Evolutionary conservation across 2,329 filamentous ascomycete species (phyloP).

Genomic region (Aspergillus pseudoviridinutans): DNA sequence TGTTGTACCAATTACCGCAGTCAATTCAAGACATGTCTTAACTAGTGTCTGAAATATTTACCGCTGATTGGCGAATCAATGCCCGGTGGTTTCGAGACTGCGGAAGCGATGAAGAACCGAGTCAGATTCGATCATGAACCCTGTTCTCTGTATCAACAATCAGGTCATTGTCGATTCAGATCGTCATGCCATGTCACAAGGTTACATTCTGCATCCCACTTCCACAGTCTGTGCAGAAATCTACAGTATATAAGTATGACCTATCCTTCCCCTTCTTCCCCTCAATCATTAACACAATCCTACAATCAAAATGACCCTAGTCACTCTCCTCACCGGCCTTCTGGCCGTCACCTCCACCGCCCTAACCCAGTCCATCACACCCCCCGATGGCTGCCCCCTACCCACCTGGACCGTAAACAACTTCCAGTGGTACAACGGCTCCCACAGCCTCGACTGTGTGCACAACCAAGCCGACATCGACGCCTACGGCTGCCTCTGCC

Average conservation of each 20-base stretch:
- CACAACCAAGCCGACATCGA: constrained; percentile 19
- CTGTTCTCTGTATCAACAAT: no score
- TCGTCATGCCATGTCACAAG: no score
- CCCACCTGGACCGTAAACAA: constrained; percentile 24
- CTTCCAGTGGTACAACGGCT: constrained; percentile 18
- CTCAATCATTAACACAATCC: neutral
- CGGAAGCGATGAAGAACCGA: no score
- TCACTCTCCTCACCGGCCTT: constrained; percentile 9
- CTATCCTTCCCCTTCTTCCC: neutral
- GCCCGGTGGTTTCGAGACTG: no score
- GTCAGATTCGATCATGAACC: no score
- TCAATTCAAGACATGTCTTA: no score
- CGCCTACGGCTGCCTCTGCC: constrained; percentile 22
- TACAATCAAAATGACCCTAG: constrained; percentile 7
- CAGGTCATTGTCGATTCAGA: no score
- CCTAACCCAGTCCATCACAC: constrained; percentile 17
- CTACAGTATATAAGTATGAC: neutral
- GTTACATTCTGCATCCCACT: no score
- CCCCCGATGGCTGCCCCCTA: constrained; percentile 23
- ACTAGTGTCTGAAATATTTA: no score
- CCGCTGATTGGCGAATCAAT: no score
- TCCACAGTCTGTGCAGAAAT: neutral
- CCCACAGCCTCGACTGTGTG: constrained; percentile 17
- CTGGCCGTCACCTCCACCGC: constrained; percentile 6
- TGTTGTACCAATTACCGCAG: no score